phyloP scores from a whole-genome alignment of 2,329 filamentous ascomycete species.

The Fusarium sororula region DNA sequence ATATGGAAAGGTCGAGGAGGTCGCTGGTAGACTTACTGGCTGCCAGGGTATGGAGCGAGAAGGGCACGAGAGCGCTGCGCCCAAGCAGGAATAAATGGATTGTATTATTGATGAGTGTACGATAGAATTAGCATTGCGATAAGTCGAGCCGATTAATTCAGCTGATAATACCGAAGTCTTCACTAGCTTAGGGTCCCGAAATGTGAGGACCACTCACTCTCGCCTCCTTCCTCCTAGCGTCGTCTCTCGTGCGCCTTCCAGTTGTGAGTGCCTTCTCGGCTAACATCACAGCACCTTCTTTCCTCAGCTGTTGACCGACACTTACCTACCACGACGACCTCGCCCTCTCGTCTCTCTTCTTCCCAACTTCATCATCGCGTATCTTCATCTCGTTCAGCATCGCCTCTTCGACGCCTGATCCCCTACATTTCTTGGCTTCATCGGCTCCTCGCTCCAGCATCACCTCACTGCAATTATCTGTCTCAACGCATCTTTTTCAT shows the following conservation, averaged over 20 bases:
- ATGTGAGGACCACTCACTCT: no score
- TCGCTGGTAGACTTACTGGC: slow-evolving; percentile 69
- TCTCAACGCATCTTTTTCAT: background rate
- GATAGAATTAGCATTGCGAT: slow-evolving; percentile 10
- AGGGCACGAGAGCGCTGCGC: slow-evolving; percentile 61
- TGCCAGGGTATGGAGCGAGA: slow-evolving; percentile 77
- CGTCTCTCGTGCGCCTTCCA: background rate
- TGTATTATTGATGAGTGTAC: background rate
- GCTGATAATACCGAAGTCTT: background rate
- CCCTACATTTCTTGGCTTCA: slow-evolving; percentile 17
- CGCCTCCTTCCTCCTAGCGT: background rate
- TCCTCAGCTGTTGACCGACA: background rate
- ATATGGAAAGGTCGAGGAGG: slow-evolving; percentile 70
- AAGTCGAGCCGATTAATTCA: background rate
- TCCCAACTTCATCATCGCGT: slow-evolving; percentile 14
- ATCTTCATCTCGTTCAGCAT: slow-evolving; percentile 1
- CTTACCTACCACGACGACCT: background rate
- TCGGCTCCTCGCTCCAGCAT: slow-evolving; percentile 12
- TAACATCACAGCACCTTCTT: background rate
- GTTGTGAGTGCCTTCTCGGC: background rate
- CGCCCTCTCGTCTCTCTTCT: background rate
- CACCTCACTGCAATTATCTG: background rate
- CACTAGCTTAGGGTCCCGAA: background rate
- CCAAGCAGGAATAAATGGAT: slow-evolving; percentile 39
- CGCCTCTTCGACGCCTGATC: slow-evolving; percentile 5